Evolutionary conservation across 805 yeast species (phyloP).

Genomic region (Ogataea parapolymorpha): DNA sequence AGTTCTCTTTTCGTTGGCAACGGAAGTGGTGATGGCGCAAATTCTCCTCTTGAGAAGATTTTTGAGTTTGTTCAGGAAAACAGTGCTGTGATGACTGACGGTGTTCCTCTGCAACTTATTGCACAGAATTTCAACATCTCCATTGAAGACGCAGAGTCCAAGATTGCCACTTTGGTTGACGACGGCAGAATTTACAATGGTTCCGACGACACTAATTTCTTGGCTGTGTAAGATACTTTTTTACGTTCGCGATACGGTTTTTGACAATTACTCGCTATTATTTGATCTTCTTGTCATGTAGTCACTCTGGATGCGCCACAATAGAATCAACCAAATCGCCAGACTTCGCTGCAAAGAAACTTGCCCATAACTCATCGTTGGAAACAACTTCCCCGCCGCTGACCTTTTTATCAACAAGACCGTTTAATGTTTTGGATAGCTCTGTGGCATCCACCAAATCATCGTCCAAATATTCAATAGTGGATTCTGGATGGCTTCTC

Average conservation of each 20-base stretch:
- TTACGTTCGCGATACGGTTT: slow-evolving; percentile 7
- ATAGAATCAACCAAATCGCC: slow-evolving; percentile 19
- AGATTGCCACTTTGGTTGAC: slow-evolving; percentile 56
- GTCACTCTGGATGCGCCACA: slow-evolving; percentile 3
- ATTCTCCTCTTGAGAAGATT: slow-evolving; percentile 41
- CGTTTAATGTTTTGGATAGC: slow-evolving; percentile 48
- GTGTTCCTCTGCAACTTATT: slow-evolving; percentile 66
- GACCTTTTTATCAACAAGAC: slow-evolving; percentile 42
- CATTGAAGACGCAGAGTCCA: slow-evolving; percentile 45
- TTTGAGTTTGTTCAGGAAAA: slow-evolving; percentile 46
- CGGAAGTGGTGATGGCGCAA: slow-evolving; percentile 29
- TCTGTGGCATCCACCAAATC: slow-evolving; percentile 53
- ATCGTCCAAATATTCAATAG: slow-evolving; percentile 29
- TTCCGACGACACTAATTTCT: slow-evolving; percentile 59
- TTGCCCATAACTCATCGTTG: slow-evolving; percentile 58
- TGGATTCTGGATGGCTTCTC: slow-evolving; percentile 14
- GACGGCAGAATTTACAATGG: slow-evolving; percentile 69
- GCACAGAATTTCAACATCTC: slow-evolving; percentile 52
- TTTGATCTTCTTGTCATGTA: neutral
- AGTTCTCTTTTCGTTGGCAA: slow-evolving; percentile 44
- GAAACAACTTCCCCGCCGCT: slow-evolving; percentile 59
- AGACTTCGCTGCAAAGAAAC: slow-evolving; percentile 45
- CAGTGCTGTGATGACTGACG: slow-evolving; percentile 62
- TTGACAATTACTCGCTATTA: slow-evolving; percentile 1
- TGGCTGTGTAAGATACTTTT: slow-evolving; percentile 44